A percentile compares a stretch with the other conserved stretches of the same genome.
phyloP scores from a whole-genome alignment of 225 moss, liverwort and hornwort genomes.

The Sphagnum contortum region DNA sequence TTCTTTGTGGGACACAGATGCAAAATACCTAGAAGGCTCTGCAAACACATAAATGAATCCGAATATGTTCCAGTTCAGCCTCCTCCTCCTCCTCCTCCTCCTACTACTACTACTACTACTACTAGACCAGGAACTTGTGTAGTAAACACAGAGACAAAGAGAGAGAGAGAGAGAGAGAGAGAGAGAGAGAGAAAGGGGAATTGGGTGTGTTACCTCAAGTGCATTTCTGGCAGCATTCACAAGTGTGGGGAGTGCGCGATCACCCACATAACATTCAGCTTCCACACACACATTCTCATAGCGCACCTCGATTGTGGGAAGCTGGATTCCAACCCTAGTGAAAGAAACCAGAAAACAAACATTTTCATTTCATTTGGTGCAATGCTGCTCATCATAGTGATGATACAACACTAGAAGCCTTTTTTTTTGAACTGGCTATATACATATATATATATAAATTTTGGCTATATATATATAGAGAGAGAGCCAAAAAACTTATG shows the following conservation, averaged over 20 bases:
- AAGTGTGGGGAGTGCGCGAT: slow-evolving; percentile 33
- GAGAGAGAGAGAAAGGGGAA: too few species aligned
- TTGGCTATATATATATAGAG: too few species aligned
- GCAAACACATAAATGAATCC: background rate
- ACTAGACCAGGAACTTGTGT: too few species aligned
- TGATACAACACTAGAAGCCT: background rate
- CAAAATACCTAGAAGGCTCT: slow-evolving; percentile 16
- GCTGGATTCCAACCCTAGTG: slow-evolving; percentile 32
- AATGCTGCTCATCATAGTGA: background rate
- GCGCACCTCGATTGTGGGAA: slow-evolving; percentile 39
- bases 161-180: too few species aligned
- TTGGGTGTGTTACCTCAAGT: slow-evolving; percentile 15
- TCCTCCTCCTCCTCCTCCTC: too few species aligned
- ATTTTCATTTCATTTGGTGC: background rate
- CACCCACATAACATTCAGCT: slow-evolving; percentile 31
- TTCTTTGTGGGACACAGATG: slow-evolving; percentile 33
- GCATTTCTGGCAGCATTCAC: slow-evolving; percentile 20
- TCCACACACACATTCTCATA: slow-evolving; percentile 27
- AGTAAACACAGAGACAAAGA: too few species aligned
- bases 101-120: too few species aligned
- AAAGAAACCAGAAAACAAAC: background rate
- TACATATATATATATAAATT: background rate
- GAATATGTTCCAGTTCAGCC: too few species aligned
- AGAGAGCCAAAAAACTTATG: background rate
- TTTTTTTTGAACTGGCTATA: background rate